Base-by-base conservation (phyloP, 2,329 filamentous ascomycete species). In the Berkeleyomyces basicola region DNA sequence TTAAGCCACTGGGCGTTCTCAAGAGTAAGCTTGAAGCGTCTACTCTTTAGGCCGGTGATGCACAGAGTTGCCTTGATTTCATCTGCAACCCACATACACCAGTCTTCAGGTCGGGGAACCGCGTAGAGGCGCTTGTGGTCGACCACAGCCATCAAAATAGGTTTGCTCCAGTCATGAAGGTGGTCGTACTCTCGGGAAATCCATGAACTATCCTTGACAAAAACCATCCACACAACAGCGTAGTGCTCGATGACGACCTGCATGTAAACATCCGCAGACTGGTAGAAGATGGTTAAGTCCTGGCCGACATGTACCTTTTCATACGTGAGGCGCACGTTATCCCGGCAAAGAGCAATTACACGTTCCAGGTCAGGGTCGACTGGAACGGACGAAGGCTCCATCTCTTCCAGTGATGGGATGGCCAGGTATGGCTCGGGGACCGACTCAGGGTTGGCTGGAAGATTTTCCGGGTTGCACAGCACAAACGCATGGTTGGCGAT, bases 201-300 rank as follows among this genome's bases (percentile, higher is more conserved):
- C 46, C 51, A 44, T 9, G 51, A 61, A 11, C 36, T 40, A 16
- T 9, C 40, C 6, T 58, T 51, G 10, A 67, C 37, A 58, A 63
- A 67, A 3, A 68, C 43, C 23, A 44, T 59, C 67, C 67, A 68
- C 0, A 55, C 61, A 33, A 68, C 37, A 3, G 37, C 16, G 11
- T 33, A 4, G 59, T 37, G 11, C 43, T 44, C 62, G 4, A 63
- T 59, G 31, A 64, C 51, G 11, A 68, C 37, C 36, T 62, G 37
- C 46, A 68, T 46, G 51, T 62, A 60, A 3, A 62, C 61, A 7
- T 33, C 5, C 3, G 14, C 49, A 2, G 61, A 55, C 33, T 62
- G 51, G 44, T 64, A 64, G 31, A 53, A 39, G 9, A 62, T 16
- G 5, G 63, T 64, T 3, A 62, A 23, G 10, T 42, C 63, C 31